These are phyloP conservation scores for Helminthosporium solani DNA, from an alignment of 2,329 filamentous ascomycete species.

Conservation along the genomic window DNA sequence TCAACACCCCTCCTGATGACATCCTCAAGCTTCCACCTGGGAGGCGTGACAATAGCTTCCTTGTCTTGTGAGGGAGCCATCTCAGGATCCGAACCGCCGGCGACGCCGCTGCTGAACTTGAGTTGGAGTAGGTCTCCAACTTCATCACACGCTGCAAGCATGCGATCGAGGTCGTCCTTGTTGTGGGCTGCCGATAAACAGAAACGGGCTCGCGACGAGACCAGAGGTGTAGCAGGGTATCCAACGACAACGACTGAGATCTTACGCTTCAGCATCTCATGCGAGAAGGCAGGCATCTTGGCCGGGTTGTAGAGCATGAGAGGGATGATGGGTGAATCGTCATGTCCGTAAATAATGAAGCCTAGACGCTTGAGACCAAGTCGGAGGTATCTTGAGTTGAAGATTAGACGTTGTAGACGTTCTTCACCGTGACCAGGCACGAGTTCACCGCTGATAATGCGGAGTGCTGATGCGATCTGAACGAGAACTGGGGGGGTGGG, in stretches of 20 bases:
- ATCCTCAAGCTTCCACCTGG: slow-evolving; percentile 76
- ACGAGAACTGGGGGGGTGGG: slow-evolving; percentile 84
- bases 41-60: slow-evolving; percentile 58
- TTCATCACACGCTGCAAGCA: slow-evolving; percentile 87
- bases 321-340: slow-evolving; percentile 96
- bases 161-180: slow-evolving; percentile 93
- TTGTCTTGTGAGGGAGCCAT: slow-evolving; percentile 70
- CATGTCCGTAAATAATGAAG: slow-evolving; percentile 94
- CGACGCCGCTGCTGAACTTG: slow-evolving; percentile 95
- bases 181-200: slow-evolving; percentile 95
- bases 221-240: slow-evolving; percentile 92
- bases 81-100: slow-evolving; percentile 78
- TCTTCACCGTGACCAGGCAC: slow-evolving; percentile 91
- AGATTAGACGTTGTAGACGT: slow-evolving; percentile 89
- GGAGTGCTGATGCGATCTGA: slow-evolving; percentile 84
- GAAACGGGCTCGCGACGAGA: slow-evolving; percentile 92
- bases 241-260: slow-evolving; percentile 97
- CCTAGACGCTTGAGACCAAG: slow-evolving; percentile 95
- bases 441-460: slow-evolving; percentile 85
- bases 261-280: slow-evolving; percentile 97
- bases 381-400: slow-evolving; percentile 98
- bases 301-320: slow-evolving; percentile 95
- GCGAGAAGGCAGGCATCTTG: slow-evolving; percentile 97
- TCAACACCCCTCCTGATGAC: slow-evolving; percentile 71
- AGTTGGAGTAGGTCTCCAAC: slow-evolving; percentile 89